Evolutionary conservation across 352 stramenopile species (phyloP).

Genomic region (Globisporangium barbulae): DNA sequence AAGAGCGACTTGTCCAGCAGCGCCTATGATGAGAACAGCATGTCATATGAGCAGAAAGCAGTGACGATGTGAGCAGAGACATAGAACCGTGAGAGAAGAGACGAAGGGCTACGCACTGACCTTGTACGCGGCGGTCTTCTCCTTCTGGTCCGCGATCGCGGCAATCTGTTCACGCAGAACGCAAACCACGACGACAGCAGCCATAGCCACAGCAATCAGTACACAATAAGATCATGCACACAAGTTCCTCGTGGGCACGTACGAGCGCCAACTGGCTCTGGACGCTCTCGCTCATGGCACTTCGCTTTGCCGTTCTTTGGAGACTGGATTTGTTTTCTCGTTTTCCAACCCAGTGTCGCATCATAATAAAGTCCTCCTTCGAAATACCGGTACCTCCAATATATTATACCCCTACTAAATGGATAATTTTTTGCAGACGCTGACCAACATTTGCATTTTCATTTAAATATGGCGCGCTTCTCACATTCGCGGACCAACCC

Average conservation of each 20-base stretch:
- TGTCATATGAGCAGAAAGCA: neutral
- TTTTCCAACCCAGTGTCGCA: conserved; percentile 9
- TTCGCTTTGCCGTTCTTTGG: conserved; percentile 15
- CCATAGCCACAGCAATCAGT: neutral
- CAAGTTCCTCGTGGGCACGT: conserved; percentile 18
- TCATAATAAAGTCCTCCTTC: too few relatives aligned
- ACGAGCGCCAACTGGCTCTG: conserved; percentile 46
- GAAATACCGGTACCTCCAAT: too few relatives aligned
- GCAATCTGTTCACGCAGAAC: conserved; percentile 40
- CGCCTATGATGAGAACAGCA: conserved; percentile 19
- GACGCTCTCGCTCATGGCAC: conserved; percentile 22
- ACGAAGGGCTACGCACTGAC: conserved; percentile 16
- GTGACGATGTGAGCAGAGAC: neutral
- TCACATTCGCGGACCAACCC: too few relatives aligned
- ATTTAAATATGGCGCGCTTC: too few relatives aligned
- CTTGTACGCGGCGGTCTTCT: conserved; percentile 78
- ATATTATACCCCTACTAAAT: too few relatives aligned
- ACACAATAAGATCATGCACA: neutral
- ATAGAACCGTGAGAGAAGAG: neutral
- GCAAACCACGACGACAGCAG: neutral
- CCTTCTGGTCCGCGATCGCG: conserved; percentile 67
- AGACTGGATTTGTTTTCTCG: neutral
- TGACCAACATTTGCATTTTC: too few relatives aligned
- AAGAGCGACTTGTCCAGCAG: conserved; percentile 48
- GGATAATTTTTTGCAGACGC: too few relatives aligned